A percentile compares a stretch with the other conserved stretches of the same genome.
Conservation (phyloP, 2,329 filamentous ascomycete genomes). For the Nothophaeocryptopus gaeumannii region DNA sequence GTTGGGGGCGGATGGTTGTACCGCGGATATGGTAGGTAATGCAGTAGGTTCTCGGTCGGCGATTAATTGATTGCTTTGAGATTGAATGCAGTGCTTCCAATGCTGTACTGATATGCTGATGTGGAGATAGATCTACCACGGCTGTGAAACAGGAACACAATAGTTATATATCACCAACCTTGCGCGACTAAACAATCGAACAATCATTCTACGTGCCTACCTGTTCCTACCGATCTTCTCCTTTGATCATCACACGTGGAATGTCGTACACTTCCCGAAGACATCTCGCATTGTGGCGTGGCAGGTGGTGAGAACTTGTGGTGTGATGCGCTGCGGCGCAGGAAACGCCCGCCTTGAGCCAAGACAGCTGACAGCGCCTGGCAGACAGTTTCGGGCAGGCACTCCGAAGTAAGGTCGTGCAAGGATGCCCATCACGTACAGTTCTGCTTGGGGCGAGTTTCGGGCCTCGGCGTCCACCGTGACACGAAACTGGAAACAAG, state of each 20-base stretch:
- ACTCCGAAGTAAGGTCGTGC: too few relatives aligned
- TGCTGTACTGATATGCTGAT: background rate
- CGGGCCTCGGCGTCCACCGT: too few relatives aligned
- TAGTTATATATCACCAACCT: background rate
- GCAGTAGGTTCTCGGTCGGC: background rate
- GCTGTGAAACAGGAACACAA: background rate
- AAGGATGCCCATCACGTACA: too few relatives aligned
- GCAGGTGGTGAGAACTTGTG: background rate
- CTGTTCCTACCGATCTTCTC: background rate
- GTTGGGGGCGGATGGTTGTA: background rate
- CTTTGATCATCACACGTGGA: background rate
- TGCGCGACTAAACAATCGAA: background rate
- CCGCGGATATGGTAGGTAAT: background rate
- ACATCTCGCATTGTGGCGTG: background rate
- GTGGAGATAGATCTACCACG: background rate
- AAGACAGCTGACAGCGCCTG: too few relatives aligned
- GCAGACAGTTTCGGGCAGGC: too few relatives aligned
- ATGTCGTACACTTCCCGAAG: background rate
- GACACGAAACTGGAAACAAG: too few relatives aligned
- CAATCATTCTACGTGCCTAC: too few relatives aligned
- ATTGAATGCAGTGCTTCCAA: background rate
- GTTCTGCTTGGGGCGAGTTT: too few relatives aligned
- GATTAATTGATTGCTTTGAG: too few relatives aligned
- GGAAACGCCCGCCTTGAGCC: too few relatives aligned
- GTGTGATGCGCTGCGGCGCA: background rate